These are phyloP conservation scores for Diversispora epigaea DNA, from an alignment of 192 early-diverging fungal species.

Conservation along the genomic window DNA sequence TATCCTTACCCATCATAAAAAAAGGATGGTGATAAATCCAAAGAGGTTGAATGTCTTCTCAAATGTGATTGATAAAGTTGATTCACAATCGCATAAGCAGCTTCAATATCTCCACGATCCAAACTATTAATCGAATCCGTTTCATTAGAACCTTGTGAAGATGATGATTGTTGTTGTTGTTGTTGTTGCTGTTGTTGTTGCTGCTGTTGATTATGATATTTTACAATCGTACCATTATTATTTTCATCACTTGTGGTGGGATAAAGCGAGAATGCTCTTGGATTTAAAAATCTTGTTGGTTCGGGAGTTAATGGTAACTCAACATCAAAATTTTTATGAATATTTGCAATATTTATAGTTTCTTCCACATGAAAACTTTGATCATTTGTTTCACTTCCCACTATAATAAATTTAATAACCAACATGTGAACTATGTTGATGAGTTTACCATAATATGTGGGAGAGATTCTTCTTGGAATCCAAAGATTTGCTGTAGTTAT, in stretches of 20 bases:
- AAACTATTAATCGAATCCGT: not conserved
- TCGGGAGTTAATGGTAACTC: not conserved
- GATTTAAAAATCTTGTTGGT: constrained; percentile 20
- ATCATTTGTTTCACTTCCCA: not conserved
- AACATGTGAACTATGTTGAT: constrained; percentile 15
- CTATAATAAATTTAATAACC: constrained; percentile 9
- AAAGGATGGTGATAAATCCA: not conserved
- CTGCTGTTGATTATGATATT: no score
- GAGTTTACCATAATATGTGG: constrained; percentile 25
- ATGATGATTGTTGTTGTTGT: no score
- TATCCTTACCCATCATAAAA: not conserved
- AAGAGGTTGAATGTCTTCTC: not conserved
- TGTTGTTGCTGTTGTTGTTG: no score
- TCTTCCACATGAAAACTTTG: constrained; percentile 1
- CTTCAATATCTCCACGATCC: not conserved
- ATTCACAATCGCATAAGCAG: not conserved
- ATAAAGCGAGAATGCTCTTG: not conserved
- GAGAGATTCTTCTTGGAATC: constrained; percentile 6
- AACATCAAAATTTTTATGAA: constrained; percentile 12
- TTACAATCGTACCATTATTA: not conserved
- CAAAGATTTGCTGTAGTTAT: constrained; percentile 19
- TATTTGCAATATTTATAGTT: constrained; percentile 19
- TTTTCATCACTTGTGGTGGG: not conserved
- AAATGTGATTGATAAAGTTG: not conserved
- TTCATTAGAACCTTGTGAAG: not conserved